phyloP scores from a whole-genome alignment of 148 eudicot species.

The Arctostaphylos glauca region DNA sequence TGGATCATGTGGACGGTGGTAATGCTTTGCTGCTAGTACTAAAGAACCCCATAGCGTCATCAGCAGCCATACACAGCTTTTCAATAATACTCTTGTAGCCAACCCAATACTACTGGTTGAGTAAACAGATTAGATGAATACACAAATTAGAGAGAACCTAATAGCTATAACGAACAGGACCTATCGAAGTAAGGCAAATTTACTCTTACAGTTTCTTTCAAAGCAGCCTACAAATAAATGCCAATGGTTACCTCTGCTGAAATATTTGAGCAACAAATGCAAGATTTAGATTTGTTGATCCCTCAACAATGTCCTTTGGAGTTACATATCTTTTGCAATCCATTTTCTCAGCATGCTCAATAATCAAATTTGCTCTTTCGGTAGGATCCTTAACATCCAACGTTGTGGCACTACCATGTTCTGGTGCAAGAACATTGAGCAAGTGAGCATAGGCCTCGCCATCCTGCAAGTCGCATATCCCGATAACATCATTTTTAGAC shows the following conservation, averaged over 20 bases:
- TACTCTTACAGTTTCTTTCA: neutral
- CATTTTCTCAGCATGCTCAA: conserved; percentile 83
- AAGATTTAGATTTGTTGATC: conserved; percentile 75
- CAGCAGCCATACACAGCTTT: neutral
- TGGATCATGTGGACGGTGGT: neutral
- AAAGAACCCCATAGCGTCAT: neutral
- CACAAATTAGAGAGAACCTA: neutral
- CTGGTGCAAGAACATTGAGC: conserved; percentile 87
- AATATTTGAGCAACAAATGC: conserved; percentile 90
- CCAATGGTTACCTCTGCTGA: conserved; percentile 53
- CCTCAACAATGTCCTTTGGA: conserved; percentile 78
- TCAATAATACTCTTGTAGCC: neutral
- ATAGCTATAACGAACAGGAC: neutral
- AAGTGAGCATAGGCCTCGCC: conserved; percentile 90
- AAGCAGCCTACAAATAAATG: conserved; percentile 10
- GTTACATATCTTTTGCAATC: conserved; percentile 71
- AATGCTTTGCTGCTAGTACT: neutral
- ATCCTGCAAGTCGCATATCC: conserved; percentile 43
- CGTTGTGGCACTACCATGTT: conserved; percentile 44
- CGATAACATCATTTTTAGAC: neutral
- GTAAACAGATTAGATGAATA: neutral
- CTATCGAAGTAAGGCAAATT: neutral
- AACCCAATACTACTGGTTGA: neutral
- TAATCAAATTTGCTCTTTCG: conserved; percentile 67
- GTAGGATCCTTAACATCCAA: conserved; percentile 65